Conservation (phyloP, 2,329 filamentous ascomycete genomes). For the Neospermospora avenae region DNA sequence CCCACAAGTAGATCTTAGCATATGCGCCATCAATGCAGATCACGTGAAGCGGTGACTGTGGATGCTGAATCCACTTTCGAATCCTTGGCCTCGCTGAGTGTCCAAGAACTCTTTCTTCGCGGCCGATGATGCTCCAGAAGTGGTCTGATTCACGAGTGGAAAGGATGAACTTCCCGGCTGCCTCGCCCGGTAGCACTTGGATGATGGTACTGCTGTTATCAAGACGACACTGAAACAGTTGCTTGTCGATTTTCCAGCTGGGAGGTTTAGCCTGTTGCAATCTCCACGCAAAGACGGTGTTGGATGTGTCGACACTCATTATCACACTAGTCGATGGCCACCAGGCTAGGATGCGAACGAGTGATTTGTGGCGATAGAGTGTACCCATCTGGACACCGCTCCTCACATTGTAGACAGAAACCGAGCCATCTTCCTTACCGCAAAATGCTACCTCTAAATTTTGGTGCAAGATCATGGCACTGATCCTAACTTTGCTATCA, state of each 20-base stretch:
- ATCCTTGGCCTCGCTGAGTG: constrained; percentile 24
- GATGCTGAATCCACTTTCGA: constrained; percentile 30
- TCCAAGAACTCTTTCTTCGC: constrained; percentile 26
- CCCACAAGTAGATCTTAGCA: constrained; percentile 32
- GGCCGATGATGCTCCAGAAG: constrained; percentile 31
- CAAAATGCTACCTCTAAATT: constrained; percentile 34
- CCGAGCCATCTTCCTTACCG: constrained; percentile 38
- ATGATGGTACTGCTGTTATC: constrained; percentile 28
- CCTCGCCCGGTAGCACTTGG: constrained; percentile 30
- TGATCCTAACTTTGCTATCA: constrained; percentile 33
- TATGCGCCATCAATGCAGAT: constrained; percentile 32
- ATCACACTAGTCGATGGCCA: constrained; percentile 27
- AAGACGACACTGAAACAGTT: constrained; percentile 25
- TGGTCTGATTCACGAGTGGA: constrained; percentile 35
- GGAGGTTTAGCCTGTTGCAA: constrained; percentile 1
- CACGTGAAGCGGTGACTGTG: constrained; percentile 26
- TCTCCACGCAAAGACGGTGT: constrained; percentile 19
- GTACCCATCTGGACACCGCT: constrained; percentile 28
- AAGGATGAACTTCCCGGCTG: constrained; percentile 33
- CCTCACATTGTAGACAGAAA: constrained; percentile 33
- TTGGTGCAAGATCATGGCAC: constrained; percentile 31
- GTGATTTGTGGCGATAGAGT: constrained; percentile 34
- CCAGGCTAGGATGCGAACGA: constrained; percentile 33
- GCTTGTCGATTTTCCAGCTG: constrained; percentile 1
- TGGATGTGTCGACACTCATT: constrained; percentile 32